These are phyloP conservation scores for Dioscorea zingiberensis DNA, from an alignment of 106 monocot species.

Conservation along the genomic window DNA sequence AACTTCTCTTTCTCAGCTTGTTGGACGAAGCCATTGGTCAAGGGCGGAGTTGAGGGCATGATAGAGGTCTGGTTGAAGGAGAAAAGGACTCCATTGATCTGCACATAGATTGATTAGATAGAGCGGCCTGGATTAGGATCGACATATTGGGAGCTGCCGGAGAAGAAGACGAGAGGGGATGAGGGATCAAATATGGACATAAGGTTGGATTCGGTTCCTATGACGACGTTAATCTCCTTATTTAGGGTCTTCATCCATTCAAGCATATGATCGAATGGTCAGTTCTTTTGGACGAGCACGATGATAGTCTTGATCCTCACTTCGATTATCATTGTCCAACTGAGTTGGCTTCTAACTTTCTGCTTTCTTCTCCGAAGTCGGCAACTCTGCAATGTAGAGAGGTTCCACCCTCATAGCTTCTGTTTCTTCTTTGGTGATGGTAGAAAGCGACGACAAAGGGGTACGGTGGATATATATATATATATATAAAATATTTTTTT, in stretches of 20 bases:
- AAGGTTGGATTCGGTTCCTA: constrained; percentile 52
- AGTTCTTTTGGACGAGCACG: constrained; percentile 81
- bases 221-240: constrained; percentile 68
- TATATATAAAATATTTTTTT: no score
- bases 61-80: constrained; percentile 33
- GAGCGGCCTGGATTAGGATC: constrained; percentile 95
- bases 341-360: no score
- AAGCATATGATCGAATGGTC: constrained; percentile 94
- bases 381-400: no score
- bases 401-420: no score
- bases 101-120: constrained; percentile 91
- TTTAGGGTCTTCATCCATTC: constrained; percentile 89
- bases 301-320: constrained; percentile 65
- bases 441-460: no score
- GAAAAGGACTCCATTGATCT: constrained; percentile 62
- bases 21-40: constrained; percentile 86
- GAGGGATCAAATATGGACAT: constrained; percentile 48
- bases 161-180: constrained; percentile 45
- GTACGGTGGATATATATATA: no score
- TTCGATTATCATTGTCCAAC: neutral
- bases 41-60: constrained; percentile 35
- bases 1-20: constrained; percentile 55
- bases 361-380: no score
- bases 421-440: no score
- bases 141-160: constrained; percentile 56